A percentile compares a stretch with the other conserved stretches of the same genome.
These are phyloP conservation scores for Dipteronia dyeriana DNA, from an alignment of 345 rosid species.

Conservation along the genomic window DNA sequence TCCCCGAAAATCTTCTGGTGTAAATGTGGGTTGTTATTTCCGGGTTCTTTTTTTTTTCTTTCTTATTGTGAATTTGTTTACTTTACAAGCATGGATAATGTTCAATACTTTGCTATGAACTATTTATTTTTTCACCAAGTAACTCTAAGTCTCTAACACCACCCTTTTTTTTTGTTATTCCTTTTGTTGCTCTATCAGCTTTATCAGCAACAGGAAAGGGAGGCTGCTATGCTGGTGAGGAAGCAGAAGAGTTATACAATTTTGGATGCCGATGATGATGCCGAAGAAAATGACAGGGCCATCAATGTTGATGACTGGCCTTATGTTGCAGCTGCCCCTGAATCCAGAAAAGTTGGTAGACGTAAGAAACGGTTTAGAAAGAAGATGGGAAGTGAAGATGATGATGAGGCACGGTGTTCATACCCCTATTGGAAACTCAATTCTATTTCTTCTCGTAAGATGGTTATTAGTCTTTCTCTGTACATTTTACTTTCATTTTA, in stretches of 20 bases:
- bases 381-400: constrained; percentile 65
- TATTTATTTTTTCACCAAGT: not conserved
- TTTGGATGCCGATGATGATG: constrained; percentile 74
- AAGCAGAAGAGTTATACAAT: constrained; percentile 69
- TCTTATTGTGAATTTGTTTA: not conserved
- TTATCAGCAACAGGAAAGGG: constrained; percentile 83
- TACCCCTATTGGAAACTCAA: constrained; percentile 22
- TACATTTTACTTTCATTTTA: constrained; percentile 4
- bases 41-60: not conserved
- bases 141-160: not conserved
- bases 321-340: constrained; percentile 32
- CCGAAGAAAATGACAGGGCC: constrained; percentile 34
- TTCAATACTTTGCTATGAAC: not conserved
- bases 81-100: not conserved
- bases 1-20: constrained; percentile 48
- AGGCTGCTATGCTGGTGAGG: constrained; percentile 75
- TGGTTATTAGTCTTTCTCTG: constrained; percentile 22
- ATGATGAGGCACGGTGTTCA: constrained; percentile 60
- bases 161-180: not conserved
- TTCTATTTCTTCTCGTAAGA: constrained; percentile 27
- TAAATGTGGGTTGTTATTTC: constrained; percentile 53
- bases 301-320: constrained; percentile 33
- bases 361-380: constrained; percentile 79
- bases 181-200: constrained; percentile 38
- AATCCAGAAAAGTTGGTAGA: constrained; percentile 44